Evolutionary conservation across 495 filamentous ascomycete genomes (phyloP), one percentile per base, ranked within the genome.

Genomic region (Aspergillus conjunctus): DNA sequence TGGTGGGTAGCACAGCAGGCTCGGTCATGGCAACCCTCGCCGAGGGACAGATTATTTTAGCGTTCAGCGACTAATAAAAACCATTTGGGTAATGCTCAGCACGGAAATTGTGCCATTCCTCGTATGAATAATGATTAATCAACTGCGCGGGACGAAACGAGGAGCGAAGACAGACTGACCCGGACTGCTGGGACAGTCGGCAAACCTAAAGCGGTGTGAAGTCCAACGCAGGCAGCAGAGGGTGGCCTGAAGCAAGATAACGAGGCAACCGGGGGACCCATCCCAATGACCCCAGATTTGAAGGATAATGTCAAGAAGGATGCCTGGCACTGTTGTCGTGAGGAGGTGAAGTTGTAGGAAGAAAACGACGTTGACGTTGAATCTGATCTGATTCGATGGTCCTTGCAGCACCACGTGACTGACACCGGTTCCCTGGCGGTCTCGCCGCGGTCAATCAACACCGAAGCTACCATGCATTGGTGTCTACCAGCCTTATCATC

Each of bases 171-270:
- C n/a, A n/a, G 43, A 58, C 46, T 48, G 66, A 62, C 57, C 66
- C 66, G 66, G 46, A 66, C 41, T 69, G 56, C 63, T 66, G 66
- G 66, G 66, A 62, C 63, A 58, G 58, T 58, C 26, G 58, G 58
- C 54, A 60, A 60, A 64, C 56, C 66, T 57, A 66, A 69, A 66
- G 66, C 66, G 63, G 66, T 66, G 63, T 68, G 55, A 63, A 22
- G 31, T 4, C 66, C 63, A 58, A 21, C 52, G 45, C 22, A 56
- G 55, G 37, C 44, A 26, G 34, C 45, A 54, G 48, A 53, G 34
- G 4, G 20, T 8, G 21, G 48, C 21, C 32, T 34, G 39, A 10
- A 37, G 37, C 37, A 43, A 26, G 41, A 32, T 45, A 4, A 21
- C 21, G 26, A 41, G 49, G 51, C 58, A n/a, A 31, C 49, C 20